A percentile compares a stretch with the other conserved stretches of the same genome.
Evolutionary conservation across 306 rosid species (phyloP).

Genomic region (Vigna reflexopilosa): DNA sequence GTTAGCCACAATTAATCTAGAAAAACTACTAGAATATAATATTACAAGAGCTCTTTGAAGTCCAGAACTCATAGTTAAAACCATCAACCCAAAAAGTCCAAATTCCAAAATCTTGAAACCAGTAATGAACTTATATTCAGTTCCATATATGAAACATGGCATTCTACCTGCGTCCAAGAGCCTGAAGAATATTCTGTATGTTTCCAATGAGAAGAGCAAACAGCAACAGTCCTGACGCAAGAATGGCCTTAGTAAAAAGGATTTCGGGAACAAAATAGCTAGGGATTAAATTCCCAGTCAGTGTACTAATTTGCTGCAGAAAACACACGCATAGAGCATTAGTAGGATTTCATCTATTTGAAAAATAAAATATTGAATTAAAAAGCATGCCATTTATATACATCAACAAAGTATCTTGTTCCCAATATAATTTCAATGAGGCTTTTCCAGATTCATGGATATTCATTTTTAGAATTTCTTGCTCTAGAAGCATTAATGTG

Average conservation of each 20-base stretch:
- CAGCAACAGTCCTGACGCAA: slow-evolving; percentile 82
- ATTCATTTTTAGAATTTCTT: slow-evolving; percentile 7
- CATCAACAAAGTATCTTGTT: not conserved
- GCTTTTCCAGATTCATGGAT: slow-evolving; percentile 1
- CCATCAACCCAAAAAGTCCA: not conserved
- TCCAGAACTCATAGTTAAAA: not conserved
- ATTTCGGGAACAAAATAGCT: slow-evolving; percentile 83
- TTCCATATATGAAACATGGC: slow-evolving; percentile 14
- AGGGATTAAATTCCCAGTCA: slow-evolving; percentile 78
- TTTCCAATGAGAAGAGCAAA: slow-evolving; percentile 90
- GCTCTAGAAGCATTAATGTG: slow-evolving; percentile 9
- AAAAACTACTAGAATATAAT: not conserved
- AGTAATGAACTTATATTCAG: not conserved
- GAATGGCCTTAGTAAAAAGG: slow-evolving; percentile 70
- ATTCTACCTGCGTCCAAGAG: slow-evolving; percentile 78
- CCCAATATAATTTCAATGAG: not conserved
- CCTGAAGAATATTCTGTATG: slow-evolving; percentile 90
- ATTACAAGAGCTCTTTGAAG: not conserved
- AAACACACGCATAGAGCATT: slow-evolving; percentile 27
- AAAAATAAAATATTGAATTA: not conserved
- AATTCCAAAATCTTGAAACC: slow-evolving; percentile 2
- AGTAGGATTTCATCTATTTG: slow-evolving; percentile 29
- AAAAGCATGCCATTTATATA: not conserved
- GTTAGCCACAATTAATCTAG: slow-evolving; percentile 1
- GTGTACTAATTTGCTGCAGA: slow-evolving; percentile 90